A percentile compares a stretch with the other conserved stretches of the same genome.
Evolutionary conservation across 768 basidiomycete species (phyloP).

Genomic region (Tylopilus vinaceipallidus): DNA sequence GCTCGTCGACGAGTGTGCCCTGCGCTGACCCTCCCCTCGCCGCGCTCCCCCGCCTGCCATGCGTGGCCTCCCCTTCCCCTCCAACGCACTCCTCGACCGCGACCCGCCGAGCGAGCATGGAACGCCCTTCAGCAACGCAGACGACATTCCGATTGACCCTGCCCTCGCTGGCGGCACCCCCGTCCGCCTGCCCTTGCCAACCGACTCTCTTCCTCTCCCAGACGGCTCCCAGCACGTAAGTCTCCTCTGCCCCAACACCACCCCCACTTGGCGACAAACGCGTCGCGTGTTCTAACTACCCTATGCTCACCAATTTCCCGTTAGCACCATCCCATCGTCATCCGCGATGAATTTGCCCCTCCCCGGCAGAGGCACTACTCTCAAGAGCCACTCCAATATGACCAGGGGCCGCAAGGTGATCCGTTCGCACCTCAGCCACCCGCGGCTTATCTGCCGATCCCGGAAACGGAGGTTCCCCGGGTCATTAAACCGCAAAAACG

Average conservation of each 20-base stretch:
- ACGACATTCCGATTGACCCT: conserved; percentile 82
- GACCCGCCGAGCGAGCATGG: conserved; percentile 59
- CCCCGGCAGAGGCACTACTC: conserved; percentile 23
- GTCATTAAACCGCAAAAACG: conserved; percentile 46
- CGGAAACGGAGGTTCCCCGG: conserved; percentile 41
- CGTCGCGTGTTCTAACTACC: conserved; percentile 65
- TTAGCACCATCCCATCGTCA: conserved; percentile 26
- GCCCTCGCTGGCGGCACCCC: conserved; percentile 48
- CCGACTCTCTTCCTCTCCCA: conserved; percentile 19
- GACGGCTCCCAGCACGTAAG: conserved; percentile 37
- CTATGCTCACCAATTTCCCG: conserved; percentile 19
- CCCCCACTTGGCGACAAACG: conserved; percentile 41
- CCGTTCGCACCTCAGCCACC: conserved; percentile 71
- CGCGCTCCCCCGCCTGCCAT: conserved; percentile 27
- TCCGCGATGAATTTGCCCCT: conserved; percentile 29
- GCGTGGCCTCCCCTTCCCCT: conserved; percentile 58
- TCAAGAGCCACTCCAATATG: conserved; percentile 49
- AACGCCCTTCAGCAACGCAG: conserved; percentile 54
- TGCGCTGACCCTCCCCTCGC: conserved; percentile 8
- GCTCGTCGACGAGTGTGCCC: conserved; percentile 37
- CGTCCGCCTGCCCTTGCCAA: conserved; percentile 54
- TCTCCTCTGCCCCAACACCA: conserved; percentile 21
- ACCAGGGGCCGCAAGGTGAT: conserved; percentile 78
- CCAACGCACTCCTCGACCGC: conserved; percentile 44
- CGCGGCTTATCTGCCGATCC: conserved; percentile 50